Conservation (phyloP, 2,329 filamentous ascomycete genomes). For the Colletotrichum neosansevieriae region DNA sequence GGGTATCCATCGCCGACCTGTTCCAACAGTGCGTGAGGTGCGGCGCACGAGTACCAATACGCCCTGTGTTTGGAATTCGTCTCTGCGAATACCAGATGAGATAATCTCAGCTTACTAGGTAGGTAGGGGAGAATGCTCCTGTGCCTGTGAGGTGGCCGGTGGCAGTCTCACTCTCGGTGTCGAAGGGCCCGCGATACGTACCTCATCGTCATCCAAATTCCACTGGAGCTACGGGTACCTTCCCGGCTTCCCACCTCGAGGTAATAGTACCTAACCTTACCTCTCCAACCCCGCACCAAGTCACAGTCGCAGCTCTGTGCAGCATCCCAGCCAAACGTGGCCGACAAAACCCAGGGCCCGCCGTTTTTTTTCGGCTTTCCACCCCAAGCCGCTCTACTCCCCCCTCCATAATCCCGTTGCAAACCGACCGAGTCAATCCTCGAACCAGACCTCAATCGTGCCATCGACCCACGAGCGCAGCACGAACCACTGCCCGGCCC, state of each 20-base stretch:
- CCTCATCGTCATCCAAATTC: neutral
- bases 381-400: conserved; percentile 29
- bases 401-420: conserved; percentile 47
- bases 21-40: conserved; percentile 6
- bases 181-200: no score
- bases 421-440: conserved; percentile 47
- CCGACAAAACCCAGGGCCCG: conserved; percentile 37
- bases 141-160: no score
- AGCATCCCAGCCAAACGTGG: conserved; percentile 6
- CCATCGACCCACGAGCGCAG: conserved; percentile 38
- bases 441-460: conserved; percentile 36
- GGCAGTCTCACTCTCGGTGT: no score
- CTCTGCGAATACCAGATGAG: conserved; percentile 24
- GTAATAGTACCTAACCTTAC: neutral
- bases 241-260: neutral
- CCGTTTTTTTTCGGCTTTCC: conserved; percentile 35
- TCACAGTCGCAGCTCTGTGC: neutral
- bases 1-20: neutral
- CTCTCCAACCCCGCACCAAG: conserved; percentile 15
- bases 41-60: conserved; percentile 25
- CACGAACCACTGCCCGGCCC: conserved; percentile 35
- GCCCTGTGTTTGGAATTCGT: conserved; percentile 24
- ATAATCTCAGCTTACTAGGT: neutral
- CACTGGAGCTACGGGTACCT: conserved; percentile 4
- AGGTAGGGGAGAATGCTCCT: no score